Evolutionary conservation across 2,329 filamentous ascomycete genomes (phyloP), one percentile per base, ranked within the genome.

Genomic region (Stemphylium beticola): DNA sequence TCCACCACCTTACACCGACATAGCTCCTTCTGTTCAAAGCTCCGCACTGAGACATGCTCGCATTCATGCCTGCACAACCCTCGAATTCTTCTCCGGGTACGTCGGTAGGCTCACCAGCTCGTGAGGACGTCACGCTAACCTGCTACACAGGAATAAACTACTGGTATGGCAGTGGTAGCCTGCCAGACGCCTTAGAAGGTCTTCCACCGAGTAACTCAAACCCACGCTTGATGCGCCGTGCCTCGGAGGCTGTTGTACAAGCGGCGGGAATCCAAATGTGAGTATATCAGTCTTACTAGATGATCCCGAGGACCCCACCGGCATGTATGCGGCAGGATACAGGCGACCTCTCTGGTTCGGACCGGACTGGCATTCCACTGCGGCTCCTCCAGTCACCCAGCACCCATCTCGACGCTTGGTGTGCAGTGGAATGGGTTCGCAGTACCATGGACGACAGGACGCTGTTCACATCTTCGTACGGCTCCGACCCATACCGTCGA

Each of bases 21-120:
- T 63, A 67, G 53, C 50, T 54, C 56, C 62, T 61, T 58, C 53
- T 48, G 55, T 58, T 58, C 61, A 62, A 56, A 58, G 22, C 43
- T 51, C 57, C 53, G 42, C 58, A 39, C 54, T 61, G 58, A 69
- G 68, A 68, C 55, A 74, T 74, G 72, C 64, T 74, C 53, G 71
- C 68, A 65, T 62, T 71, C 68, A 74, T 74, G 72, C 67, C 70
- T 71, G 60, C 69, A 58, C 68, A 70, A 62, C 62, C 68, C 37
- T 61, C 66, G 57, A 69, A 72, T 52, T 68, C 70, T 44, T 68
- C 69, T 55, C 67, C 70, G 55, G 68, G 72, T 74, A 62, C 58
- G 61, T 42, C 48, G 47, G 50, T 49, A 38, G 40, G 17, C 22
- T 22, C 18, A n/a, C 36, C 42, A 50, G n/a, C 32, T 34, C 41